These are phyloP conservation scores for Ophiobolus disseminans DNA, from an alignment of 2,329 filamentous ascomycete genomes.

Conservation along the genomic window DNA sequence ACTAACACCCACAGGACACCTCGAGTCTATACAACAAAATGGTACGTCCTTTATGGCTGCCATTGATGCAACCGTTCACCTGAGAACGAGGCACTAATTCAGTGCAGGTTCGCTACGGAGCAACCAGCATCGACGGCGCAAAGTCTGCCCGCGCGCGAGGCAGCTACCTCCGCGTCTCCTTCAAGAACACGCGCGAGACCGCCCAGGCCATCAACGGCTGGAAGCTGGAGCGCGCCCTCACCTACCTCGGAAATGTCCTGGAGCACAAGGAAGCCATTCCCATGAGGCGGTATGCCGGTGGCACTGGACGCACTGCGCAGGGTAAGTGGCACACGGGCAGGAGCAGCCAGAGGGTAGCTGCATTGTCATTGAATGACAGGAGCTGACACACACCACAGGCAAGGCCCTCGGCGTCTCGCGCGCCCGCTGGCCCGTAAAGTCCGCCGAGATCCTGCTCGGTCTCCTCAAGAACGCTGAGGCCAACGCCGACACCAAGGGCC, in stretches of 20 bases:
- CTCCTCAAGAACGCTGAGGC: conserved; percentile 69
- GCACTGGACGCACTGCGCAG: conserved; percentile 95
- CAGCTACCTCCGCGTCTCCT: conserved; percentile 98
- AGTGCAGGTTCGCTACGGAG: conserved; percentile 49
- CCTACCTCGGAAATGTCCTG: conserved; percentile 98
- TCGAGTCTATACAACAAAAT: conserved; percentile 47
- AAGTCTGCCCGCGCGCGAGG: conserved; percentile 94
- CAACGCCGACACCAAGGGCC: conserved; percentile 57
- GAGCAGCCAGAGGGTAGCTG: too few relatives aligned
- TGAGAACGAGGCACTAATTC: conserved; percentile 35
- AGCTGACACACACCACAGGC: conserved; percentile 66
- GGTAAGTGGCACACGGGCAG: conserved; percentile 73
- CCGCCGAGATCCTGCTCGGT: conserved; percentile 94
- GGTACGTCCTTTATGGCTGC: conserved; percentile 41
- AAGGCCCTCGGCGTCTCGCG: conserved; percentile 98
- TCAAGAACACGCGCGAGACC: conserved; percentile 99
- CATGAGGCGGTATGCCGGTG: conserved; percentile 96
- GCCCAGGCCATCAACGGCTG: conserved; percentile 99
- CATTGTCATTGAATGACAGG: conserved; percentile 8
- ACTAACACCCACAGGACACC: conserved; percentile 46
- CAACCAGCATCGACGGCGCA: conserved; percentile 47
- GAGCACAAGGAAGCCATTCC: conserved; percentile 97
- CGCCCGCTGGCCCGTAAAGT: conserved; percentile 99
- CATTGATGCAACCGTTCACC: conserved; percentile 12
- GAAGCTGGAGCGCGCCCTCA: conserved; percentile 93